Evolutionary conservation across 2,329 filamentous ascomycete species (phyloP).

Genomic region (Penicillium sp.): DNA sequence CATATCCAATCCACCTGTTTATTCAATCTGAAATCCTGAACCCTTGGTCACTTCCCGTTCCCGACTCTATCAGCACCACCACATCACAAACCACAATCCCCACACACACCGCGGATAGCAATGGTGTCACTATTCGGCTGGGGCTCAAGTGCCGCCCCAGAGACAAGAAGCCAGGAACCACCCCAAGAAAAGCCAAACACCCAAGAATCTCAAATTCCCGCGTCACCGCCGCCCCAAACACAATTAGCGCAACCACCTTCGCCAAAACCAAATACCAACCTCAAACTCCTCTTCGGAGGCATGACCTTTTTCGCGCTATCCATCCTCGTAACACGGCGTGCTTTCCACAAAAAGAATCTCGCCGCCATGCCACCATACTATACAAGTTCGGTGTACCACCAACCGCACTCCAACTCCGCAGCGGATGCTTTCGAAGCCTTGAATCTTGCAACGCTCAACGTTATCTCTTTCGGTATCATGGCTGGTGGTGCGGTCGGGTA

Average conservation of each 20-base stretch:
- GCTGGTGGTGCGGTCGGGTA: constrained; percentile 68
- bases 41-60: neutral
- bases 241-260: constrained; percentile 13
- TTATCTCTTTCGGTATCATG: constrained; percentile 71
- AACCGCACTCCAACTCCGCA: constrained; percentile 55
- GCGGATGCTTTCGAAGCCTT: constrained; percentile 78
- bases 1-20: neutral
- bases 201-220: constrained; percentile 4
- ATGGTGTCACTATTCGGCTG: constrained; percentile 30
- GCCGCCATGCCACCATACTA: constrained; percentile 68
- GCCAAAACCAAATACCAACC: constrained; percentile 26
- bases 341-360: constrained; percentile 61
- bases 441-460: constrained; percentile 81
- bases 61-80: neutral
- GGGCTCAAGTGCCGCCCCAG: constrained; percentile 21
- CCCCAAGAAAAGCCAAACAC: constrained; percentile 8
- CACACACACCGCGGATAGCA: constrained; percentile 1
- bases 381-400: constrained; percentile 46
- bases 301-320: constrained; percentile 71
- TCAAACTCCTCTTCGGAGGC: constrained; percentile 66
- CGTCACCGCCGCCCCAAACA: constrained; percentile 10
- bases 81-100: neutral
- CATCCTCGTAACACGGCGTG: constrained; percentile 65
- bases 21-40: neutral
- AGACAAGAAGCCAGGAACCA: constrained; percentile 2